Percentiles rank a stretch among this genome's conserved stretches.
Conservation (phyloP, 129 eudicot genomes). For the Pseudognaphalium luteoalbum region DNA sequence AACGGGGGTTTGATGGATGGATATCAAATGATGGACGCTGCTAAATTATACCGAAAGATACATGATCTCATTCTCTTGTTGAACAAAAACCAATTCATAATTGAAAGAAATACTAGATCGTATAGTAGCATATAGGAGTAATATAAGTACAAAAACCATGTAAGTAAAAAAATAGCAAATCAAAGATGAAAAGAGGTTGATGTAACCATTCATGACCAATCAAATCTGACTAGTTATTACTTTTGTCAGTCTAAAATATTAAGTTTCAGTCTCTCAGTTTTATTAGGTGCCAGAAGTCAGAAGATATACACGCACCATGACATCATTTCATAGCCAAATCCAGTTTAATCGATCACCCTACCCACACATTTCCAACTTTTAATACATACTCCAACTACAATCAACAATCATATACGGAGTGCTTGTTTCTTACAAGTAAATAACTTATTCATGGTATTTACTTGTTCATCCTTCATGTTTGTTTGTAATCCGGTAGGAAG, state of each 20-base stretch:
- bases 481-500: too few species aligned
- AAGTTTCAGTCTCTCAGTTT: background rate
- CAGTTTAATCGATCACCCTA: conserved; percentile 9
- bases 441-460: too few species aligned
- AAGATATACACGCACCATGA: conserved; percentile 31
- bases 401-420: background rate
- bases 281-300: conserved; percentile 12
- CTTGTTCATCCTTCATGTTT: too few species aligned
- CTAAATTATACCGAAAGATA: background rate
- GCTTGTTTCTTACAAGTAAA: too few species aligned
- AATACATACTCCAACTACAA: background rate
- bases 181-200: conserved; percentile 26
- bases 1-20: conserved; percentile 29
- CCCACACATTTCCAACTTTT: background rate
- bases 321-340: conserved; percentile 29
- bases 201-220: conserved; percentile 45
- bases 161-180: conserved; percentile 1
- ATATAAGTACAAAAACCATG: background rate
- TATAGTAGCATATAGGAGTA: too few species aligned
- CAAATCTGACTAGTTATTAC: conserved; percentile 32
- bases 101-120: background rate
- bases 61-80: background rate
- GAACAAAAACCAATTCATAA: background rate
- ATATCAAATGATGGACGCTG: conserved; percentile 12
- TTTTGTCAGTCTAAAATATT: conserved; percentile 22